phyloP scores from a whole-genome alignment of 2,329 filamentous ascomycete species.

The Aspergillus pseudotamarii region DNA sequence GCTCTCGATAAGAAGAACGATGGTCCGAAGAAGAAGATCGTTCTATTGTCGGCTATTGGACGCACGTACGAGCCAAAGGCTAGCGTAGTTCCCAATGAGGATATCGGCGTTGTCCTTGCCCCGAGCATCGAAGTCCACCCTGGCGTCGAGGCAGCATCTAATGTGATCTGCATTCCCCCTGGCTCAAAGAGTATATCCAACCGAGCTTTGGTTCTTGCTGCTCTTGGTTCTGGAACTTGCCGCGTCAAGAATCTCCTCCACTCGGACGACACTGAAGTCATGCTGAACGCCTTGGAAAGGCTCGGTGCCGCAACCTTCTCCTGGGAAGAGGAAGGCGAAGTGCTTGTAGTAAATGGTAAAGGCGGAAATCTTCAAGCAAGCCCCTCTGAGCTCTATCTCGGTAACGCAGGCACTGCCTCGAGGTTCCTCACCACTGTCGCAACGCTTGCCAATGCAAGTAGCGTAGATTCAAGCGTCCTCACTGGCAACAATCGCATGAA shows the following conservation, averaged over 20 bases:
- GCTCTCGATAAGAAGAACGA: constrained; percentile 99
- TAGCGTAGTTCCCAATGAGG: constrained; percentile 82
- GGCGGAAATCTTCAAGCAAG: constrained; percentile 83
- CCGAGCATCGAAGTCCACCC: constrained; percentile 74
- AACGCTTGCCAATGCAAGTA: constrained; percentile 71
- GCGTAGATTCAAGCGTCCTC: constrained; percentile 71
- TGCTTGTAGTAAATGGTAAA: constrained; percentile 84
- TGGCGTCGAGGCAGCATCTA: constrained; percentile 66
- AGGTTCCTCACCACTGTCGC: constrained; percentile 92
- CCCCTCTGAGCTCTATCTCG: constrained; percentile 79
- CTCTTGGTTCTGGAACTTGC: constrained; percentile 82
- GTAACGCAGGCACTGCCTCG: constrained; percentile 94
- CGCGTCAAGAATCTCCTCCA: constrained; percentile 90
- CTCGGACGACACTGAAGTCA: constrained; percentile 95
- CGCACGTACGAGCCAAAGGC: constrained; percentile 84
- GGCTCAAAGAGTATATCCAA: constrained; percentile 99
- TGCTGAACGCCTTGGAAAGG: constrained; percentile 87
- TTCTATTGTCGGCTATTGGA: constrained; percentile 87
- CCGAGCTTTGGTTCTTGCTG: constrained; percentile 88
- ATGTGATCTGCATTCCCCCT: constrained; percentile 80
- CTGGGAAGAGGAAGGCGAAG: constrained; percentile 94
- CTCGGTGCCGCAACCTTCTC: constrained; percentile 85
- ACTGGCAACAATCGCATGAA: constrained; percentile 98
- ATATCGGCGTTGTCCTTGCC: constrained; percentile 81
- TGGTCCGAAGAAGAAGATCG: constrained; percentile 92